A percentile compares a stretch with the other conserved stretches of the same genome.
phyloP scores from a whole-genome alignment of 768 basidiomycete genomes.

The Russula sp. region DNA sequence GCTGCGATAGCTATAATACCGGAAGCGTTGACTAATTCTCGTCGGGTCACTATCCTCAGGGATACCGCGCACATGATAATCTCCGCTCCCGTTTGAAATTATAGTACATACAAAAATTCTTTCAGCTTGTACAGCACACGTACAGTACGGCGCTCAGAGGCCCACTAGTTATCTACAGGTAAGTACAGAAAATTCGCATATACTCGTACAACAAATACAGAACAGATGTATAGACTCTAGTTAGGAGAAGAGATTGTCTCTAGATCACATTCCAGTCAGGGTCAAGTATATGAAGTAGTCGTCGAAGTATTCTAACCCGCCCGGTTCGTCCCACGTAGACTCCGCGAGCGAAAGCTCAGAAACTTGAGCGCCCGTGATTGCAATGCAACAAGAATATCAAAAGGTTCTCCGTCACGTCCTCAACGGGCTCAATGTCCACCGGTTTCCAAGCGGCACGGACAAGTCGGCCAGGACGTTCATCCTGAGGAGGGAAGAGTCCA shows the following conservation, averaged over 20 bases:
- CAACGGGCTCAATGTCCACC: not conserved
- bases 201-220: not conserved
- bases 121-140: not conserved
- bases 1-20: no score
- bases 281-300: constrained; percentile 10
- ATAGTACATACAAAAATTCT: constrained; percentile 4
- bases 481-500: not conserved
- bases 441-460: constrained; percentile 8
- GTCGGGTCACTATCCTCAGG: no score
- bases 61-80: no score
- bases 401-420: constrained; percentile 12
- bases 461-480: not conserved
- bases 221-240: not conserved
- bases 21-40: no score
- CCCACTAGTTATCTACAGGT: not conserved
- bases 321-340: constrained; percentile 9
- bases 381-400: constrained; percentile 10
- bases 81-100: no score
- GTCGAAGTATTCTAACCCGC: constrained; percentile 3
- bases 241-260: not conserved
- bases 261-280: constrained; percentile 6
- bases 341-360: constrained; percentile 6
- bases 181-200: not conserved
- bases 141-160: not conserved
- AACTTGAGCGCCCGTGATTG: not conserved